Conservation (phyloP, 1,139 yeast genomes). For the Hansenula sp. region DNA sequence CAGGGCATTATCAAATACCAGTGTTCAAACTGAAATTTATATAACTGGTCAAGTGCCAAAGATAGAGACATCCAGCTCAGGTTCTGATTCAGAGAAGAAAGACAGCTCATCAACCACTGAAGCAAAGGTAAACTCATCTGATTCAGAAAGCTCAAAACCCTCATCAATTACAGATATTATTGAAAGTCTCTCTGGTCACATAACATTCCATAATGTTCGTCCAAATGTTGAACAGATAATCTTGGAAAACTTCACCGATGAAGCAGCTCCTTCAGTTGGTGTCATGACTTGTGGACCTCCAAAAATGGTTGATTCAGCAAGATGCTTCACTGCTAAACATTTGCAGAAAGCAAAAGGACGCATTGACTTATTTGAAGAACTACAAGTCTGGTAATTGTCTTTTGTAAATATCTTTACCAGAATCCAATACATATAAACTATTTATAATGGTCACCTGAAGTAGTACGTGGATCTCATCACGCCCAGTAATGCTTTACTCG, state of each 20-base stretch:
- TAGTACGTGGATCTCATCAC: too few relatives aligned
- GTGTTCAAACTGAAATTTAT: conserved; percentile 35
- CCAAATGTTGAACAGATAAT: conserved; percentile 33
- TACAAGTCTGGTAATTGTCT: conserved; percentile 31
- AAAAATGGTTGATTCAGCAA: conserved; percentile 40
- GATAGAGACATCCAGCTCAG: neutral
- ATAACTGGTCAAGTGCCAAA: conserved; percentile 29
- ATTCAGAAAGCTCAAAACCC: neutral
- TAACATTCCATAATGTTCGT: conserved; percentile 23
- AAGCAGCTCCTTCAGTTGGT: conserved; percentile 33
- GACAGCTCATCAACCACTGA: neutral
- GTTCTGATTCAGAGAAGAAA: neutral
- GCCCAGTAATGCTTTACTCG: too few relatives aligned
- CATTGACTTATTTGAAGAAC: conserved; percentile 43
- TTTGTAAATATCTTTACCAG: neutral
- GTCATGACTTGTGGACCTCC: conserved; percentile 49
- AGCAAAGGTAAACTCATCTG: neutral
- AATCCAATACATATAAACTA: too few relatives aligned
- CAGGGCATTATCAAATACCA: conserved; percentile 28
- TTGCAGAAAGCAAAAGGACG: conserved; percentile 30
- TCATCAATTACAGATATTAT: neutral
- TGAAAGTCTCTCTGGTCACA: neutral
- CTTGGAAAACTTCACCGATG: conserved; percentile 23
- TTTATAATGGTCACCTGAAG: too few relatives aligned
- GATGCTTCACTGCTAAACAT: conserved; percentile 30